Evolutionary conservation across 495 filamentous ascomycete genomes (phyloP), one percentile per base, ranked within the genome.

Genomic region (Daldinia grandis): DNA sequence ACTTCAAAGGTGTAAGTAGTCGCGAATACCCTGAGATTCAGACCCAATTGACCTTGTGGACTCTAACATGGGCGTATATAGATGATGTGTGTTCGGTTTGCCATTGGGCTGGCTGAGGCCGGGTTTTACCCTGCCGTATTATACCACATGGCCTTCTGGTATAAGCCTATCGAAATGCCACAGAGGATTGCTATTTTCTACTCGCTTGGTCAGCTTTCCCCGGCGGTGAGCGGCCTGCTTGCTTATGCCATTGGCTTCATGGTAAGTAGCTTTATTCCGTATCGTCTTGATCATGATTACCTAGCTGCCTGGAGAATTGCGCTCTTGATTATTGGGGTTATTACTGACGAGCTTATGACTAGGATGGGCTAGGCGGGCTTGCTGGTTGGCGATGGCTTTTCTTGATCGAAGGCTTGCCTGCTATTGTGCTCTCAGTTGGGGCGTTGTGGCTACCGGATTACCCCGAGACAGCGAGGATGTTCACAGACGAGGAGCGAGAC

Each of bases 381-480:
- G 73, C 76, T 15, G 82, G 80, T 7, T 84, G 82, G 82, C 54
- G 80, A 21, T 83, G 81, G 81, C 62, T 85, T 27, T 85, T 84
- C 49, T 69, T 85, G 19, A 58, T 85, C 3, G 81, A 85, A 71
- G 83, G 82, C 0, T 60, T 84, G 5, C 80, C 80, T 2, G 79
- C 81, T 5, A 78, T 83, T 21, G 12, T 77, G 0, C 68, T 80
- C 17, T 73, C 81, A 5, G 57, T 80, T 49, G 71, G 78, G 6
- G 75, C 82, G 0, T 54, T 82, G 0, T 80, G 81, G 59, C 70
- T 85, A 1, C 83, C 83, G 4, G 78, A 85, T 37, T 82, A 81
- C 58, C 81, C 83, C 0, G 77, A 84, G 61, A 80, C 77, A 0
- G 78, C 79, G 0, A 59, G 63, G 19, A 78, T 82, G 68, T 71